Evolutionary conservation across 2,329 filamentous ascomycete species (phyloP), one percentile per base, ranked within the genome.

Genomic region (Penicillium olsonii): DNA sequence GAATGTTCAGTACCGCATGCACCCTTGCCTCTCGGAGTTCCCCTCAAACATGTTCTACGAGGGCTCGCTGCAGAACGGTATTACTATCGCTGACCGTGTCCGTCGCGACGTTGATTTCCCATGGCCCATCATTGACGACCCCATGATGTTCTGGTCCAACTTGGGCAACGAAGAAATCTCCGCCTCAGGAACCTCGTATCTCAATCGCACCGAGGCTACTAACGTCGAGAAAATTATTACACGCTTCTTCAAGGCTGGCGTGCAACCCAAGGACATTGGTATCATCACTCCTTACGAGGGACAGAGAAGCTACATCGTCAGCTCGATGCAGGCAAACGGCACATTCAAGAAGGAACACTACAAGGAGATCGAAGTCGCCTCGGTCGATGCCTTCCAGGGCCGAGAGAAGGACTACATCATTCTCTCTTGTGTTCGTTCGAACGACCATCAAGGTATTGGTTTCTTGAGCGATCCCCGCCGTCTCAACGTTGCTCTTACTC

Each of bases 81-180:
- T 99, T 39, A 95, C 92, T 0, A 88, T 88, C 68, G 86, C 90
- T 60, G 87, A 95, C 66, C 87, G 94, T 53, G 81, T 97, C 56
- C 87, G 92, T 55, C 87, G 87, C 58, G 92, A 99, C 63, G 90
- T 99, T 22, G 94, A 99, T 71, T 99, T 99, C 70, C 94, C 94
- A 11, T 99, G 94, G 94, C 94, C 94, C 2, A 90, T 96, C 24
- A 84, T 80, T 17, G 92, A 97, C 68, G 90, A 86, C 61, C 94
- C 94, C 3, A 99, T 99, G 94, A 97, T 97, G 94, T 99, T 99
- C 76, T 99, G 94, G 94, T 95, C 91, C 20, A 99, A 99, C 68
- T 78, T 96, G 47, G 94, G 94, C 52, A 95, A 95, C 52, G 94
- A 99, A 72, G 94, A 99, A 72, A 99, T 99, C 42, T 96, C 92